Evolutionary conservation across 2,329 filamentous ascomycete species (phyloP).

Genomic region (Claviceps quebecensis): DNA sequence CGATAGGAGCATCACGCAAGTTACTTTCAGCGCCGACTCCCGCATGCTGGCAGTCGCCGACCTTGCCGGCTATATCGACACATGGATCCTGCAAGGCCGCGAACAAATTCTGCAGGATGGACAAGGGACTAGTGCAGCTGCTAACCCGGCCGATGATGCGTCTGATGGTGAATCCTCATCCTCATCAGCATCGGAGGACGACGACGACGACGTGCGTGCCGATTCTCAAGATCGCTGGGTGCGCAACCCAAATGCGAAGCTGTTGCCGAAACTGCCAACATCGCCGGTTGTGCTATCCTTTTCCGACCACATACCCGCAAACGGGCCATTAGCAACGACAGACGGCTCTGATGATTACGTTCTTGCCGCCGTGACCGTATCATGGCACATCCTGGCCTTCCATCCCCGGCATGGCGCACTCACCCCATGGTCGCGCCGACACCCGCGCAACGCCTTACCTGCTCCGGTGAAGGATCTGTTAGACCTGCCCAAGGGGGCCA

Average conservation of each 20-base stretch:
- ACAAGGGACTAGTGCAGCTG: slow-evolving; percentile 16
- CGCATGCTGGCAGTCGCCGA: slow-evolving; percentile 67
- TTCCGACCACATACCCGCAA: slow-evolving; percentile 31
- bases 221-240: slow-evolving; percentile 48
- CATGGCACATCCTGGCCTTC: slow-evolving; percentile 59
- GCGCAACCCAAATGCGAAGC: slow-evolving; percentile 53
- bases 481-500: slow-evolving; percentile 67
- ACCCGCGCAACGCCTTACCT: slow-evolving; percentile 63
- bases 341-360: slow-evolving; percentile 30
- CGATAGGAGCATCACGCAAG: slow-evolving; percentile 58
- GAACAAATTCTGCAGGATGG: slow-evolving; percentile 16
- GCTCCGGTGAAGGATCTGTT: slow-evolving; percentile 58
- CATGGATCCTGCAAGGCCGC: slow-evolving; percentile 55
- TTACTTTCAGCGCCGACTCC: slow-evolving; percentile 69
- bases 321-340: slow-evolving; percentile 14
- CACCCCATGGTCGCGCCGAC: slow-evolving; percentile 74
- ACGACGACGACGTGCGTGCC: slow-evolving; percentile 30
- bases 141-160: slow-evolving; percentile 20
- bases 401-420: slow-evolving; percentile 63
- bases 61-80: slow-evolving; percentile 73
- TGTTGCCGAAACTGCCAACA: slow-evolving; percentile 54
- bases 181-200: slow-evolving; percentile 5
- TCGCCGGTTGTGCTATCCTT: slow-evolving; percentile 58
- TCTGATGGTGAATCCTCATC: slow-evolving; percentile 28
- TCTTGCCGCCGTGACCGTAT: slow-evolving; percentile 39